Evolutionary conservation across 2,329 filamentous ascomycete species (phyloP).

Genomic region (Byssothecium circinans): DNA sequence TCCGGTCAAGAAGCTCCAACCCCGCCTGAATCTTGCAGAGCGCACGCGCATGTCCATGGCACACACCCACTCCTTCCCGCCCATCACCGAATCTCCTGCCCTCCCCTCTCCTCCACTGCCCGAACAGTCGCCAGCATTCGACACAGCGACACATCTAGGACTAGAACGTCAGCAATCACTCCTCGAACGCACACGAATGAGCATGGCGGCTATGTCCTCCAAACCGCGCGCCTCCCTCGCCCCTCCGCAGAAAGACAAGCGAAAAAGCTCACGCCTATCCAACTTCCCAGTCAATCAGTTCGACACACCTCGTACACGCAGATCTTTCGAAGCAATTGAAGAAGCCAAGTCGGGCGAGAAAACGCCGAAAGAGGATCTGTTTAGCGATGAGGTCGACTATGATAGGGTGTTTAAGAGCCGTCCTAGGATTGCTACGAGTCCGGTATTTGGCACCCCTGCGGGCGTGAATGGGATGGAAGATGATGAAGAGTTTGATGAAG

Average conservation of each 20-base stretch:
- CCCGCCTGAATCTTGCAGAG: constrained; percentile 49
- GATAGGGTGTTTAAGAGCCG: constrained; percentile 83
- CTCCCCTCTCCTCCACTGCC: constrained; percentile 16
- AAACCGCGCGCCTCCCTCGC: constrained; percentile 19
- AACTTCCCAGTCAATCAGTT: constrained; percentile 59
- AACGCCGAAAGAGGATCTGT: constrained; percentile 68
- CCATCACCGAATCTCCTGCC: constrained; percentile 28
- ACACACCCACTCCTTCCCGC: constrained; percentile 29
- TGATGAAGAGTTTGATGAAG: constrained; percentile 22
- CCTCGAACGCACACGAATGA: constrained; percentile 76
- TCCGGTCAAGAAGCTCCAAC: constrained; percentile 42
- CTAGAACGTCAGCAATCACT: constrained; percentile 38
- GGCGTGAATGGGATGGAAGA: constrained; percentile 6
- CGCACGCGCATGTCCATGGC: constrained; percentile 53
- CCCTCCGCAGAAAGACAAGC: constrained; percentile 20
- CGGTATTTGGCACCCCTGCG: constrained; percentile 47
- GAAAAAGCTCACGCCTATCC: constrained; percentile 29
- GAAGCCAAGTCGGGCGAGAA: constrained; percentile 27
- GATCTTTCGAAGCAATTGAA: constrained; percentile 24
- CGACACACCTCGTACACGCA: constrained; percentile 52
- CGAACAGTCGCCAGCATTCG: constrained; percentile 12
- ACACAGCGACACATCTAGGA: constrained; percentile 2
- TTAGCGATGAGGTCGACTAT: constrained; percentile 72
- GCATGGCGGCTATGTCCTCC: constrained; percentile 67
- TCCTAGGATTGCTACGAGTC: constrained; percentile 78